phyloP scores from a whole-genome alignment of 1,284 basidiomycete genomes.

The Meripilus lineatus region DNA sequence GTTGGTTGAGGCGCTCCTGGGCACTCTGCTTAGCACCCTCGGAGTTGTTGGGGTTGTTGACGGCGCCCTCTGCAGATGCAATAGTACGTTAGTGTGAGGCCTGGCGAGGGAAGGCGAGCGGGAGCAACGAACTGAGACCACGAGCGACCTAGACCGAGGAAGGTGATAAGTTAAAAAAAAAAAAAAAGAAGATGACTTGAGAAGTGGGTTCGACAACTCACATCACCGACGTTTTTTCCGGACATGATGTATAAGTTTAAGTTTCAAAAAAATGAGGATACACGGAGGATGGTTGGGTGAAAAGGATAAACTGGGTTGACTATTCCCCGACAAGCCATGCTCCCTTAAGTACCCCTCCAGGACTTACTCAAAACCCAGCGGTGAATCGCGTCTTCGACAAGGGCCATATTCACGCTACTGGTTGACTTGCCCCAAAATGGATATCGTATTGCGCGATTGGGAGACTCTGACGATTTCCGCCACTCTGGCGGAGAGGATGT shows the following conservation, averaged over 20 bases:
- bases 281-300: neutral
- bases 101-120: neutral
- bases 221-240: neutral
- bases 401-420: too few relatives aligned
- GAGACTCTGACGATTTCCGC: too few relatives aligned
- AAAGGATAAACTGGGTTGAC: too few relatives aligned
- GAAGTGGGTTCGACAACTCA: neutral
- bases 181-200: neutral
- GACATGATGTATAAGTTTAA: neutral
- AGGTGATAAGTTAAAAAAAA: neutral
- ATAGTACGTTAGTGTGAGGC: neutral
- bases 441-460: too few relatives aligned
- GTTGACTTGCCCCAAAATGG: too few relatives aligned
- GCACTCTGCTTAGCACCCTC: constrained; percentile 48
- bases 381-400: too few relatives aligned
- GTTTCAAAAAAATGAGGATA: too few relatives aligned
- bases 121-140: constrained; percentile 9
- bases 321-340: too few relatives aligned
- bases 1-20: constrained; percentile 36
- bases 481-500: too few relatives aligned
- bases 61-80: constrained; percentile 25
- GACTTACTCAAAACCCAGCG: too few relatives aligned
- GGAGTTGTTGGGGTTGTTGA: constrained; percentile 46
- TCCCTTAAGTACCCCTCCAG: too few relatives aligned
- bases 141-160: constrained; percentile 10